Evolutionary conservation across 148 eudicot genomes (phyloP).

Genomic region (Amaranthus palmeri): DNA sequence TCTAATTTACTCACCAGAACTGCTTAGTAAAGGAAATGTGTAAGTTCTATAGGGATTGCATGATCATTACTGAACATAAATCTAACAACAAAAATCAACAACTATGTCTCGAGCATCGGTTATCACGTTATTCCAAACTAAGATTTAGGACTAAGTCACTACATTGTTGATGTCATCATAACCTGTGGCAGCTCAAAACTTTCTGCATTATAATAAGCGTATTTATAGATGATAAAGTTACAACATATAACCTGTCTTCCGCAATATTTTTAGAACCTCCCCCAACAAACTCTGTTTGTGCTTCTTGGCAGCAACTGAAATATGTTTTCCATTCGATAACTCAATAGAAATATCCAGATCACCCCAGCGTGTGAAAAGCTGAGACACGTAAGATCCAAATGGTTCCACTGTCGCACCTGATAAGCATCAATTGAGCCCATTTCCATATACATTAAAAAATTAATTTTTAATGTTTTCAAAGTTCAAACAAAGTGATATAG

Average conservation of each 20-base stretch:
- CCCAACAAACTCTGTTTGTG: slow-evolving; percentile 64
- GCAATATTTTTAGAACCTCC: slow-evolving; percentile 56
- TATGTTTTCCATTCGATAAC: slow-evolving; percentile 62
- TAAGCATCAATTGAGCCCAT: slow-evolving; percentile 16
- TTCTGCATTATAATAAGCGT: background rate
- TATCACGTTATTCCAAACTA: too few relatives aligned
- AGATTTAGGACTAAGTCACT: background rate
- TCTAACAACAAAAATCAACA: too few relatives aligned
- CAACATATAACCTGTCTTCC: slow-evolving; percentile 49
- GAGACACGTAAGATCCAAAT: slow-evolving; percentile 88
- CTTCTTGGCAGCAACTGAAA: slow-evolving; percentile 64
- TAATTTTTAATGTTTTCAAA: background rate
- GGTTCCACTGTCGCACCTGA: slow-evolving; percentile 98
- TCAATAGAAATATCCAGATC: slow-evolving; percentile 91
- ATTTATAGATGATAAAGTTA: background rate
- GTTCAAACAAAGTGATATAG: background rate
- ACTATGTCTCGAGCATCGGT: too few relatives aligned
- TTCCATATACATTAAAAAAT: background rate
- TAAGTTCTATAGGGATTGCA: too few relatives aligned
- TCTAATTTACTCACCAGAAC: too few relatives aligned
- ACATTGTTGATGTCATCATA: background rate
- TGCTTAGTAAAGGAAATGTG: too few relatives aligned
- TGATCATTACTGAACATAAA: too few relatives aligned
- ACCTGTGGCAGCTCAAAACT: background rate
- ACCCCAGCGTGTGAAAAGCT: slow-evolving; percentile 87